Evolutionary conservation across 148 eudicot genomes (phyloP), one percentile per base, ranked within the genome.

Genomic region (Camellia lanceoleosa): DNA sequence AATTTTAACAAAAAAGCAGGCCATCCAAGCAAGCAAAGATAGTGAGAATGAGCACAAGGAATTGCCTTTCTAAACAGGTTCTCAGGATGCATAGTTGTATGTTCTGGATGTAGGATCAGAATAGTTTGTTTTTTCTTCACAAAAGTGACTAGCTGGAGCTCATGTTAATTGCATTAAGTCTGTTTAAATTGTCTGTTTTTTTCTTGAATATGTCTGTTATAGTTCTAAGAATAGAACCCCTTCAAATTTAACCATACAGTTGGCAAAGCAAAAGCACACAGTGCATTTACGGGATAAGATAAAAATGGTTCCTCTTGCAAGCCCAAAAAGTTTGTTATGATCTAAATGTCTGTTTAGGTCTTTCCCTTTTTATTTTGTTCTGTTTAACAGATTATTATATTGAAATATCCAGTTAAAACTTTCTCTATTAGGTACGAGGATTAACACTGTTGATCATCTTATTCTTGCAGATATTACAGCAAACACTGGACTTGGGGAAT

Each of bases 401-500:
- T 67, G 1, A 67, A 11, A 10, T 30, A 2, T 68, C 19, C 23
- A n/a, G 78, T 58, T 74, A 30, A 30, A 18, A 71, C 54, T 44
- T 67, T 0, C 4, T 67, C 47, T 5, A 13, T 38, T 11, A 10
- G 6, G 3, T 3, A 12, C 13, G 64, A 16, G 54, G 38, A 18
- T 13, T 54, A 52, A 13, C 80, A 23, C 3, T 77, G 59, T 64
- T 47, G 47, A 7, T 16, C 14, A 38, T 12, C n/a, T 61, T 10
- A 18, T 85, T 47, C 56, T 60, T 70, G 77, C 89, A 92, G 97
- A 80, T 23, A 41, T 76, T 92, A 55, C 90, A 87, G 84, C 73
- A 80, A 65, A 86, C 59, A 1, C 83, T 95, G 16, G 95, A 89
- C 78, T 42, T 68, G 0, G 97, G 98, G 68, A 43, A 83, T 0